Evolutionary conservation across 2,329 filamentous ascomycete genomes (phyloP), one percentile per base, ranked within the genome.

Genomic region (Purpureocillium takamizusanense): DNA sequence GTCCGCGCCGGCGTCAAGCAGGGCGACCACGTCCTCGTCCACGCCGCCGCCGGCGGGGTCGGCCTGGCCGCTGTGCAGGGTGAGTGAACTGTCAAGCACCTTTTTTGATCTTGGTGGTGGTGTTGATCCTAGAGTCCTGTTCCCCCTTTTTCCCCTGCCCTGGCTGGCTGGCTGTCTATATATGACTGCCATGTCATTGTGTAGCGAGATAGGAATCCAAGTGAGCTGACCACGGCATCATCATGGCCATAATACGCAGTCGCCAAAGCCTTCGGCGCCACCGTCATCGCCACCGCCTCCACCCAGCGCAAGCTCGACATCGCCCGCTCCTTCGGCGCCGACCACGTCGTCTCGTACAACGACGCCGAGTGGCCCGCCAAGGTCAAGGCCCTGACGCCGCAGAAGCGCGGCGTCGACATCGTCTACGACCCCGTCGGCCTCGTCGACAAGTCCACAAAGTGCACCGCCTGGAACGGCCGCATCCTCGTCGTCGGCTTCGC

Each of bases 381-480:
- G 43, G 87, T 95, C 35, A 85, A 85, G 66, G 78, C 76, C 49
- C 61, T 97, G 42, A 90, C 83, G 4, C 86, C 85, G 0, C 76
- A 78, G 45, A 75, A 75, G 2, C 61, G 67, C 33, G 78, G 88
- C 10, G 89, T 95, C 14, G 89, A 97, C 61, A 86, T 97, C 37
- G 89, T 97, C 16, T 97, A 87, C 65, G 90, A 97, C 59, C 88
- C 90, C 11, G 90, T 97, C 1, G 90, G 90, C 1, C 66, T 95
- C 56, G 86, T 95, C 36, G 87, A 94, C 48, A 74, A 79, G 55
- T 87, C 81, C 49, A 85, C 89, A 49, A 95, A 94, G 63, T 95
- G 90, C 65, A 86, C 83, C 4, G 84, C 87, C 4, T 97, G 88
- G 89, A 95, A 95, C 59, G 90, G 86, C 2, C 75, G 89, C 11